A percentile compares a stretch with the other conserved stretches of the same genome.
Evolutionary conservation across 2,329 filamentous ascomycete species (phyloP).

Genomic region (Epichloe amarillans): DNA sequence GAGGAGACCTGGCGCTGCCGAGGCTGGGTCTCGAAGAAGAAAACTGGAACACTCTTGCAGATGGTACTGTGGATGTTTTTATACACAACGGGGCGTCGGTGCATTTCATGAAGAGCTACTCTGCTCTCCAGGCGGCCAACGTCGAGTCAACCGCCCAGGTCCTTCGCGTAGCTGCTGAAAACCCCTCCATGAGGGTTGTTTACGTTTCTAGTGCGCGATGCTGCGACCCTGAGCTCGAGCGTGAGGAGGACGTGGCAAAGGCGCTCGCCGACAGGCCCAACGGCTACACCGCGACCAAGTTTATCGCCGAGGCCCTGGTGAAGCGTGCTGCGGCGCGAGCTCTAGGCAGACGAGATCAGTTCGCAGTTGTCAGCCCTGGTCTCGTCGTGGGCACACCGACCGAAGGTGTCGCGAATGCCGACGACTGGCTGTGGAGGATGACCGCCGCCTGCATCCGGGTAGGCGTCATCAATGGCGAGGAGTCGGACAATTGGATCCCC

Average conservation of each 20-base stretch:
- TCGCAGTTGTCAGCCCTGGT: not conserved
- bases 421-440: slow-evolving; percentile 12
- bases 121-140: slow-evolving; percentile 4
- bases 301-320: slow-evolving; percentile 10
- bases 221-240: not conserved
- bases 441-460: slow-evolving; percentile 6
- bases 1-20: not conserved
- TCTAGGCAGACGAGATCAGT: slow-evolving; percentile 1
- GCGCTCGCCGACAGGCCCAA: not conserved
- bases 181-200: not conserved
- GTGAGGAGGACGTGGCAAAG: slow-evolving; percentile 2
- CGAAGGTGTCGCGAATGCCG: slow-evolving; percentile 10
- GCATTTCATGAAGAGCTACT: slow-evolving; percentile 4
- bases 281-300: slow-evolving; percentile 11
- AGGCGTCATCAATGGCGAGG: slow-evolving; percentile 7
- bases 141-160: slow-evolving; percentile 3
- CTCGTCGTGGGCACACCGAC: slow-evolving; percentile 11
- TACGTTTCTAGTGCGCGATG: slow-evolving; percentile 2
- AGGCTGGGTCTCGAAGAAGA: not conserved
- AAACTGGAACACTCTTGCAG: not conserved
- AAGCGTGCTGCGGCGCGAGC: slow-evolving; percentile 8
- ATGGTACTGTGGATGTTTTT: not conserved
- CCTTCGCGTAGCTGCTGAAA: not conserved
- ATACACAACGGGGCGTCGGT: slow-evolving; percentile 6
- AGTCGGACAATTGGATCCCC: slow-evolving; percentile 1